Evolutionary conservation across 257 asterid genomes (phyloP).

Genomic region (Fraxinus excelsior): DNA sequence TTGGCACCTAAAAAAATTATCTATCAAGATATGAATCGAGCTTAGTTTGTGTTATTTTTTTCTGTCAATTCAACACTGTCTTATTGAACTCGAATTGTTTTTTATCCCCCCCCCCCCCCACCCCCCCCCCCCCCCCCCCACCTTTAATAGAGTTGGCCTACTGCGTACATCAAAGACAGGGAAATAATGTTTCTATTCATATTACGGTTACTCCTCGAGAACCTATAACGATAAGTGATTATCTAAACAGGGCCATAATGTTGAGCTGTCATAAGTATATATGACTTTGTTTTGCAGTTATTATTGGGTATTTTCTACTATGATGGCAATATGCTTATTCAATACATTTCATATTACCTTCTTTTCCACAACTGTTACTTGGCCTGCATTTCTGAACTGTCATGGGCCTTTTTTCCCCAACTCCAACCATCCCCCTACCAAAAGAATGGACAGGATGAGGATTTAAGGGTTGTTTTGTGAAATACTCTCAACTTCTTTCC

Average conservation of each 20-base stretch:
- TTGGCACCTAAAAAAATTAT: background rate
- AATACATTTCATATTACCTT: background rate
- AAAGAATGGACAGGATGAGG: background rate
- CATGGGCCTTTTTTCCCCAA: background rate
- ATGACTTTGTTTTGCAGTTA: too few species aligned
- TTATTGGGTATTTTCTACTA: too few species aligned
- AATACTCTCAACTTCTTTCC: constrained; percentile 21
- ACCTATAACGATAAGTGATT: background rate
- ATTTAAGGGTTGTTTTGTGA: constrained; percentile 15
- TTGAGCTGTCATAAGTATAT: background rate
- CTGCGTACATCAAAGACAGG: background rate
- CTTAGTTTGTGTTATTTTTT: background rate
- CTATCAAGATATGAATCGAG: background rate
- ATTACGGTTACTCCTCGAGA: background rate
- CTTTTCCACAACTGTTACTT: background rate
- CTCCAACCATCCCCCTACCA: background rate
- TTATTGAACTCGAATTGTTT: background rate
- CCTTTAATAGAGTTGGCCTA: background rate
- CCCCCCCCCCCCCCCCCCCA: too few species aligned
- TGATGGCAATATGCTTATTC: background rate
- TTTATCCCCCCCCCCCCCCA: too few species aligned
- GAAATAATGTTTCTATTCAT: background rate
- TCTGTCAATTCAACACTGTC: background rate
- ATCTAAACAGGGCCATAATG: background rate
- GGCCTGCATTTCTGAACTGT: background rate